phyloP scores from a whole-genome alignment of 2,329 filamentous ascomycete genomes.

The Colletotrichum spaethianum region DNA sequence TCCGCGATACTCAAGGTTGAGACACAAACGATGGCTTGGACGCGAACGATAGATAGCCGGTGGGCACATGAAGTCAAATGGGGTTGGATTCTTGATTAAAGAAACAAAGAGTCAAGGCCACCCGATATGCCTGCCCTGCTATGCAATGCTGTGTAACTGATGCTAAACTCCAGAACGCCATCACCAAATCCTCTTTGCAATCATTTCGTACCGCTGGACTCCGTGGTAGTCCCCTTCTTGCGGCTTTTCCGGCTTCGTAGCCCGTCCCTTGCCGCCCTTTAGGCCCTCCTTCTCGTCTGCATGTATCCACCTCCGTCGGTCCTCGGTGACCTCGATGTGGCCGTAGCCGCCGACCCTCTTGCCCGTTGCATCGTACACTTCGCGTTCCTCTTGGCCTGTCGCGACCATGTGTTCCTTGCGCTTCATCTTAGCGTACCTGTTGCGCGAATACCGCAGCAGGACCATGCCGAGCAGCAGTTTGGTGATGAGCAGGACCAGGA shows the following conservation, averaged over 20 bases:
- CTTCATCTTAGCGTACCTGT: slow-evolving; percentile 87
- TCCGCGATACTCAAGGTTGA: neutral
- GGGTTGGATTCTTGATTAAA: neutral
- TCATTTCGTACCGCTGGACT: slow-evolving; percentile 92
- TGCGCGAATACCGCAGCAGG: slow-evolving; percentile 83
- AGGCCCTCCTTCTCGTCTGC: slow-evolving; percentile 84
- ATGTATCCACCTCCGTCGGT: slow-evolving; percentile 88
- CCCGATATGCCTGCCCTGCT: neutral
- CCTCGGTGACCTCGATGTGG: slow-evolving; percentile 89
- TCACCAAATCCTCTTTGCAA: slow-evolving; percentile 96
- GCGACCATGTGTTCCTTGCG: slow-evolving; percentile 70
- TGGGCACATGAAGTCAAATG: neutral
- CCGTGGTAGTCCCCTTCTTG: slow-evolving; percentile 67
- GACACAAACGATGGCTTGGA: too few relatives aligned
- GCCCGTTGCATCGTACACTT: slow-evolving; percentile 77
- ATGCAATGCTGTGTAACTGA: neutral
- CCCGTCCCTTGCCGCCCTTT: slow-evolving; percentile 65
- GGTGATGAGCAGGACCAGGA: slow-evolving; percentile 85
- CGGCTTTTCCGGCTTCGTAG: slow-evolving; percentile 70
- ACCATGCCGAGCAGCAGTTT: slow-evolving; percentile 93
- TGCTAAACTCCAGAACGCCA: neutral
- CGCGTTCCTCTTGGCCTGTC: slow-evolving; percentile 62
- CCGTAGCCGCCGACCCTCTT: slow-evolving; percentile 86
- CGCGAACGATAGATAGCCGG: neutral
- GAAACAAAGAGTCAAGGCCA: neutral